phyloP scores from a whole-genome alignment of 2,329 filamentous ascomycete species.

The Albophoma yamanashiensis region DNA sequence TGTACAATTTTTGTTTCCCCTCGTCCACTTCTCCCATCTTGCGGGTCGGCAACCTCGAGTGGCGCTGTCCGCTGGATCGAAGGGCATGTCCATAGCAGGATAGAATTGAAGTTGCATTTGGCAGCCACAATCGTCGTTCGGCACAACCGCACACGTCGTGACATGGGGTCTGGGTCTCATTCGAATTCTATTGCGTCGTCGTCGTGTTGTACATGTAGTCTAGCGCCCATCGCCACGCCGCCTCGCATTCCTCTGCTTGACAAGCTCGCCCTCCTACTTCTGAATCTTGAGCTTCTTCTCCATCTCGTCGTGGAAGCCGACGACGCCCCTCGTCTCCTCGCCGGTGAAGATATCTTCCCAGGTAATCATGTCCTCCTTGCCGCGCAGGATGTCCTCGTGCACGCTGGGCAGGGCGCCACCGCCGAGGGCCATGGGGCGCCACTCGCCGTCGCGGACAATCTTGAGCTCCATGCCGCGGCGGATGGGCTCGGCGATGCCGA shows the following conservation, averaged over 20 bases:
- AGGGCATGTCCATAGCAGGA: slow-evolving; percentile 9
- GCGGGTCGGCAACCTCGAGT: not conserved
- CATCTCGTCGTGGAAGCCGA: slow-evolving; percentile 84
- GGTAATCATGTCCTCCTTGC: slow-evolving; percentile 62
- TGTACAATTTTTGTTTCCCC: slow-evolving; percentile 8
- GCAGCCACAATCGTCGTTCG: not conserved
- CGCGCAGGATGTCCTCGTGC: slow-evolving; percentile 82
- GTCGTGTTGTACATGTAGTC: not conserved
- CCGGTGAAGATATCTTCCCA: slow-evolving; percentile 95
- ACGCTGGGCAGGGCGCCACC: slow-evolving; percentile 51
- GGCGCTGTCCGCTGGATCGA: not conserved
- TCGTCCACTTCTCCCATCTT: not conserved
- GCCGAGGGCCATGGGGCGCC: slow-evolving; percentile 63
- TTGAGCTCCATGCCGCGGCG: slow-evolving; percentile 90
- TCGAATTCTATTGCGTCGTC: not conserved
- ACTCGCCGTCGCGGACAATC: slow-evolving; percentile 71
- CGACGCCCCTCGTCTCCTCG: slow-evolving; percentile 59
- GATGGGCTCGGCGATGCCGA: slow-evolving; percentile 87
- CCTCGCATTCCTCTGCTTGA: not conserved
- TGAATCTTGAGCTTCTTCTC: slow-evolving; percentile 79
- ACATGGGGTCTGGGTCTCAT: not conserved
- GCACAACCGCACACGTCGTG: not conserved
- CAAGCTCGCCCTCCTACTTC: not conserved
- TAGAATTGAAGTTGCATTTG: slow-evolving; percentile 13
- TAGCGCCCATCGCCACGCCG: not conserved